Evolutionary conservation across 2,329 filamentous ascomycete genomes (phyloP), one percentile per base, ranked within the genome.

Genomic region (Colletotrichum abscissum): DNA sequence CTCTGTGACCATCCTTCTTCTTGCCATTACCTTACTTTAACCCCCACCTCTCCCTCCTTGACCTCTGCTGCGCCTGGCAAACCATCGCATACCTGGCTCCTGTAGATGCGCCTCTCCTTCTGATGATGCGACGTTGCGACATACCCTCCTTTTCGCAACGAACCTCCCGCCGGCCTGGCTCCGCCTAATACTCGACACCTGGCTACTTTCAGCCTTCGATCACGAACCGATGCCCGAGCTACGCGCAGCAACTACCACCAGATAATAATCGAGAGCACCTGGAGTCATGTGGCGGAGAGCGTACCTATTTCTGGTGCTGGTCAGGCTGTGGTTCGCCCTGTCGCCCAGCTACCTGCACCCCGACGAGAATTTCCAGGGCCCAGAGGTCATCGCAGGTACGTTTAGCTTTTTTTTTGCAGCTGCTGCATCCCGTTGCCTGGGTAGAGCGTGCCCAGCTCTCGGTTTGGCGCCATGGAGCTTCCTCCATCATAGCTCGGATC

Each of bases 331-430:
- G 90, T 96, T 98, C 82, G 96, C 97, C 74, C 86, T 98, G 76
- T 95, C 93, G 75, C 94, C 97, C 72, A 98, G 96, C 87, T 99
- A 99, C 83, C 90, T 99, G 59, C 97, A 99, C 83, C 97, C 97
- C 5, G 97, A 99, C 86, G 97, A 99, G 88, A 97, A 98, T 87
- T 99, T 99, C 80, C 97, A 99, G 85, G 97, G 97, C 46, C 97
- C 97, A 19, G 97, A 99, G 86, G 93, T 98, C 76, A 97, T 98
- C 80, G 95, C 96, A 80, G 96, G 96, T 98, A 90, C 77, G 92
- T 85, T 11, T 42, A 22, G 14, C 59, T 72, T 72, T 70, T 57
- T 26, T 26, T 26, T 26, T 54, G n/a, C 58, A 38, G 56, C 49
- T 55, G 35, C 12, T 35, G n/a, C 19, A n/a, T 30, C 30, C 38